Base-by-base conservation (phyloP, 2,329 filamentous ascomycete species). In the Colletotrichum chlorophyti region DNA sequence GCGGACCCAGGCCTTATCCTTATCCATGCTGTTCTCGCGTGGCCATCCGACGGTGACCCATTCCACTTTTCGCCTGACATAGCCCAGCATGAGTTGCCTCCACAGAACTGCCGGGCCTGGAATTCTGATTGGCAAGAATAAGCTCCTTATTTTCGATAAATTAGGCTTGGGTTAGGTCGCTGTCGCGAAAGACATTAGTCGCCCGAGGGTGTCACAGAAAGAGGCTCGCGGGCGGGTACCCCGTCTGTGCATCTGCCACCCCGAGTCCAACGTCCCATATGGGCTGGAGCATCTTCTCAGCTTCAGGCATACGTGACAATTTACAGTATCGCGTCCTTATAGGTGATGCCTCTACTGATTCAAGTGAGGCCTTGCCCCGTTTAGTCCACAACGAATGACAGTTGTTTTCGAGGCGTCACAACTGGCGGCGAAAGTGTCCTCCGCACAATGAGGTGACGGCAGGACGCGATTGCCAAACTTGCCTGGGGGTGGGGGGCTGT, bases 1-100 rank as follows among this genome's bases (percentile, higher is more conserved):
- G 55, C 51, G 14, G 54, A n/a, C 24, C 51, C 43, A 19, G 37
- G 42, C 29, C 31, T 31, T 19, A 55, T 49, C 43, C 43, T 48
- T 54, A 43, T 43, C 38, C 11, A 23, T n/a, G n/a, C n/a, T n/a
- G n/a, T 48, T 49, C 45, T 59, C 55, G 50, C 37, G 50, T 59
- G 55, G 55, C 51, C 41, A 23, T 49, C 31, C n/a, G n/a, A n/a
- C n/a, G n/a, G n/a, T 34, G 34, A 12, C 37, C 26, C 19, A 42
- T 32, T 45, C 23, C 55, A 43, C 37, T 32, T 24, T 51, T 43
- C 55, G 43, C 26, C 26, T 41, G 21, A 21, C 38, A 21, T 35
- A 58, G 34, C 37, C 55, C 43, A 37, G 37, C 29, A 29, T 32
- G 37, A 45, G 15, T 21, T 9, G 14, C 29, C 24, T 29, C 51